Percentiles rank a stretch among this genome's conserved stretches.
These are phyloP conservation scores for apple (Malus domestica) DNA, from an alignment of 306 rosid species.

Conservation along the genomic window ASM211411v1 NC_041796.1:12060501-12061000, in stretches of 20 bases:
- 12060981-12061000: constrained; percentile 4
- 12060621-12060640: constrained; percentile 57
- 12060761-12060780: constrained; percentile 31
- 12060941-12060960: background rate
- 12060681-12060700: constrained; percentile 22
- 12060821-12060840: constrained; percentile 10
- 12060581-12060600: constrained; percentile 57
- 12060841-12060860: constrained; percentile 29
- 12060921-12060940: background rate
- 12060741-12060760: constrained; percentile 24
- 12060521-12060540: constrained; percentile 64
- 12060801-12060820: background rate
- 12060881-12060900: background rate
- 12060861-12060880: constrained; percentile 25
- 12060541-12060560: constrained; percentile 59
- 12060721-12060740: constrained; percentile 22
- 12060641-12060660: constrained; percentile 36
- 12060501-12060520: constrained; percentile 89
- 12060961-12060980: background rate
- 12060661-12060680: constrained; percentile 35
- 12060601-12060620: constrained; percentile 50
- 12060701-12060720: constrained; percentile 2
- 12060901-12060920: background rate
- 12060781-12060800: background rate
- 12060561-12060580: constrained; percentile 67